Percentiles rank a stretch among this genome's conserved stretches.
Evolutionary conservation across 208 protist genomes (phyloP).

Genomic region (Trypanosoma melophagium): DNA sequence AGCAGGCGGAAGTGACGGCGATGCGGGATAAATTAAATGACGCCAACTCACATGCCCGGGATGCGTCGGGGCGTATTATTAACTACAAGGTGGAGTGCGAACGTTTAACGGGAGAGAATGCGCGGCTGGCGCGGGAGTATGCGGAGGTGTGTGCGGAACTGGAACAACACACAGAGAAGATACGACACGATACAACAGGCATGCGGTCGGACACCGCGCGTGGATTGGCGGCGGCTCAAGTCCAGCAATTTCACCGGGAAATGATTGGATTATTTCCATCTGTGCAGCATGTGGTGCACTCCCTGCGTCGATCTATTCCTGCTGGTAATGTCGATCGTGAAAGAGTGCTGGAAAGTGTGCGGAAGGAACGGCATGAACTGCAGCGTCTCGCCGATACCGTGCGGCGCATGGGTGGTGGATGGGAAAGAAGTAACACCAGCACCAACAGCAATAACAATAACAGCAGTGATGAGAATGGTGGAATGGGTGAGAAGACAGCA

Average conservation of each 20-base stretch:
- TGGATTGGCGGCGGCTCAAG: neutral
- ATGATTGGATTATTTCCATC: constrained; percentile 14
- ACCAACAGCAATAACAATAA: no score
- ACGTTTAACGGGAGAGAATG: constrained; percentile 26
- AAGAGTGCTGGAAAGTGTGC: constrained; percentile 11
- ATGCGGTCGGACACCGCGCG: constrained; percentile 10
- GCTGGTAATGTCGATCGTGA: neutral
- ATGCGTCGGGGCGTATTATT: constrained; percentile 32
- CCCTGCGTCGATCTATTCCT: constrained; percentile 19
- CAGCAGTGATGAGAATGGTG: no score
- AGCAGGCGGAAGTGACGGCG: constrained; percentile 36
- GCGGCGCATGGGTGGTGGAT: constrained; percentile 8
- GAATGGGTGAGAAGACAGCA: no score
- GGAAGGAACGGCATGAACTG: constrained; percentile 19
- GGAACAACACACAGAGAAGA: constrained; percentile 31
- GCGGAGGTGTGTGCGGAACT: constrained; percentile 29
- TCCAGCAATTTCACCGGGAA: constrained; percentile 25
- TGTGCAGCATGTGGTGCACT: constrained; percentile 17
- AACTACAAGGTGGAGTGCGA: constrained; percentile 45
- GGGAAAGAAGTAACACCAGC: no score
- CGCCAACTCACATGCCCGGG: constrained; percentile 28
- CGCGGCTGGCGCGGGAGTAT: constrained; percentile 33
- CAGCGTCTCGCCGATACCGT: constrained; percentile 15
- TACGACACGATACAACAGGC: constrained; percentile 20
- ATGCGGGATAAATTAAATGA: constrained; percentile 49